Evolutionary conservation across 139 green algal species (phyloP).

Genomic region (Chlorella vulgaris): DNA sequence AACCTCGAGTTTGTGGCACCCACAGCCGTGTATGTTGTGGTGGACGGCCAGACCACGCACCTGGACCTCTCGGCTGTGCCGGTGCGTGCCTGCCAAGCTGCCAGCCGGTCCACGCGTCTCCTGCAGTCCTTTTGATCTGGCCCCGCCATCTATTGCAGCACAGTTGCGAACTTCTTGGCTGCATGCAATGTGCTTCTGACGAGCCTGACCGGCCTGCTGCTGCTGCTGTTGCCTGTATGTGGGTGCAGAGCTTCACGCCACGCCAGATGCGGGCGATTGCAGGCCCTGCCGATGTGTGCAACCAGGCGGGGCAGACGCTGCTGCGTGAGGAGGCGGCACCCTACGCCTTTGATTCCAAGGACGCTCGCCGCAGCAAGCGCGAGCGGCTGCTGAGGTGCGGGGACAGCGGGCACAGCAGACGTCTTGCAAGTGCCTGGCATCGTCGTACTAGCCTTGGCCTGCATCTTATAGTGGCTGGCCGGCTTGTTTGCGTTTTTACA

Average conservation of each 20-base stretch:
- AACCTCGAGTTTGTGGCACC: constrained; percentile 80
- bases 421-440: no score
- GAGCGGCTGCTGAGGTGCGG: constrained; percentile 13
- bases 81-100: background rate
- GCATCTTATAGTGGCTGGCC: no score
- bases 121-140: no score
- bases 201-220: no score
- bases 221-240: background rate
- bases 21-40: constrained; percentile 70
- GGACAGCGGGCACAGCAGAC: background rate
- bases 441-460: no score
- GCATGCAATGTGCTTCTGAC: no score
- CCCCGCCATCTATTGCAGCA: no score
- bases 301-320: background rate
- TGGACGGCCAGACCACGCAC: constrained; percentile 75
- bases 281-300: constrained; percentile 4
- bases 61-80: constrained; percentile 71
- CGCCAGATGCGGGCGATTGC: constrained; percentile 15
- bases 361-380: background rate
- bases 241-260: constrained; percentile 1
- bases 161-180: no score
- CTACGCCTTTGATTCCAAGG: constrained; percentile 30
- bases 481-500: no score
- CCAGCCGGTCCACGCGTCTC: no score
- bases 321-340: constrained; percentile 42